A percentile compares a stretch with the other conserved stretches of the same genome.
Evolutionary conservation across 2,329 filamentous ascomycete genomes (phyloP).

Genomic region (Arthroderma sp.): DNA sequence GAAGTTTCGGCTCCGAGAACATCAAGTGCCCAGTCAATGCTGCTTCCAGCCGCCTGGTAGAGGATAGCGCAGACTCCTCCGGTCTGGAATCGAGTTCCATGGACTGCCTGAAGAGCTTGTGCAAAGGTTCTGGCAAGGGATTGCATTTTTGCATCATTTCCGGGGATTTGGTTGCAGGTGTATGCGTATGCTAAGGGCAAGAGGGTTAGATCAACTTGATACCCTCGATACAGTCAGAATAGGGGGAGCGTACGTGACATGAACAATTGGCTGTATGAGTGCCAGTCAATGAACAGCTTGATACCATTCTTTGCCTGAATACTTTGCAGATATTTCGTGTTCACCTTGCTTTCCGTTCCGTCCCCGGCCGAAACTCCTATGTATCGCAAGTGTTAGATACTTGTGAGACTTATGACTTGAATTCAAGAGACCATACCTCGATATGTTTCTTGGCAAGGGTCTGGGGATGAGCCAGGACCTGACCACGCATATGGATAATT

Average conservation of each 20-base stretch:
- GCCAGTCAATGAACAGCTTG: constrained; percentile 51
- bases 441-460: constrained; percentile 41
- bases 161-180: constrained; percentile 37
- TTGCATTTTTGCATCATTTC: constrained; percentile 39
- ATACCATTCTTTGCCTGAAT: constrained; percentile 38
- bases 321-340: constrained; percentile 36
- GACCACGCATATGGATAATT: constrained; percentile 44
- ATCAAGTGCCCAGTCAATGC: constrained; percentile 35
- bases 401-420: background rate
- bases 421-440: constrained; percentile 14
- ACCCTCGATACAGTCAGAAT: background rate
- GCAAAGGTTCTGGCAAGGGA: constrained; percentile 37
- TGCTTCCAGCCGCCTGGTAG: constrained; percentile 37
- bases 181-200: constrained; percentile 41
- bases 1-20: constrained; percentile 31
- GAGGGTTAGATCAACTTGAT: background rate
- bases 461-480: constrained; percentile 35
- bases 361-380: constrained; percentile 31
- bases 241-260: constrained; percentile 23
- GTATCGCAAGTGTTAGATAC: background rate
- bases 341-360: constrained; percentile 39
- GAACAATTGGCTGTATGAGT: constrained; percentile 50
- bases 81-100: constrained; percentile 30
- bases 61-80: constrained; percentile 48
- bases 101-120: constrained; percentile 42